phyloP scores from a whole-genome alignment of 2,329 filamentous ascomycete species.

The Colletotrichum sp. region DNA sequence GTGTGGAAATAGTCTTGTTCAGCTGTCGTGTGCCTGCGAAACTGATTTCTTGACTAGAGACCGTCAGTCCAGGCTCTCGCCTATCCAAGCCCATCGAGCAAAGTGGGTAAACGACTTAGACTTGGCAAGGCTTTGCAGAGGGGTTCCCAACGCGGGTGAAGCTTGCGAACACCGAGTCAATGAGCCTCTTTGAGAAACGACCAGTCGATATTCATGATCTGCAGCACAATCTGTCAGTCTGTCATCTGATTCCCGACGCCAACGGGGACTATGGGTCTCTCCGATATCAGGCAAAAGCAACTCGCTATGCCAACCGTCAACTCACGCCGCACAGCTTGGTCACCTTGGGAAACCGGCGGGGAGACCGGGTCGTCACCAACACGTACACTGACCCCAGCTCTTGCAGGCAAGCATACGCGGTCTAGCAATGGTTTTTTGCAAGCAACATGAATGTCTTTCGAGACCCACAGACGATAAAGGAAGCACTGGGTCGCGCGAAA shows the following conservation, averaged over 20 bases:
- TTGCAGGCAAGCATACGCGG: neutral
- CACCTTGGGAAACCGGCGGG: neutral
- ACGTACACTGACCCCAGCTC: neutral
- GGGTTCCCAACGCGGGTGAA: neutral
- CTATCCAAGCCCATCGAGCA: neutral
- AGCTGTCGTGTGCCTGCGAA: neutral
- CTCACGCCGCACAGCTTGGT: neutral
- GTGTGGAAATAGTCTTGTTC: neutral
- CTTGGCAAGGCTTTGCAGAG: neutral
- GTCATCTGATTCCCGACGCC: neutral
- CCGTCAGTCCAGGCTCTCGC: neutral
- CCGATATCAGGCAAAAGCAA: neutral
- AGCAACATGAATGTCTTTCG: neutral
- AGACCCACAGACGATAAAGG: neutral
- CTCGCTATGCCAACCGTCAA: neutral
- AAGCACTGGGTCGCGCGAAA: neutral
- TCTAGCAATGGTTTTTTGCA: neutral
- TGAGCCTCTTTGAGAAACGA: neutral
- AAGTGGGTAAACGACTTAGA: neutral
- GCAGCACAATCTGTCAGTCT: neutral
- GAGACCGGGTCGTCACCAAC: neutral
- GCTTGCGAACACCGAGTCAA: neutral
- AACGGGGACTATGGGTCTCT: neutral
- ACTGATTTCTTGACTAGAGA: neutral
- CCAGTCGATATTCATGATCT: neutral